Base-by-base conservation (phyloP, 176 grass and related monocot genomes). In the Saccharum officinarum region DNA sequence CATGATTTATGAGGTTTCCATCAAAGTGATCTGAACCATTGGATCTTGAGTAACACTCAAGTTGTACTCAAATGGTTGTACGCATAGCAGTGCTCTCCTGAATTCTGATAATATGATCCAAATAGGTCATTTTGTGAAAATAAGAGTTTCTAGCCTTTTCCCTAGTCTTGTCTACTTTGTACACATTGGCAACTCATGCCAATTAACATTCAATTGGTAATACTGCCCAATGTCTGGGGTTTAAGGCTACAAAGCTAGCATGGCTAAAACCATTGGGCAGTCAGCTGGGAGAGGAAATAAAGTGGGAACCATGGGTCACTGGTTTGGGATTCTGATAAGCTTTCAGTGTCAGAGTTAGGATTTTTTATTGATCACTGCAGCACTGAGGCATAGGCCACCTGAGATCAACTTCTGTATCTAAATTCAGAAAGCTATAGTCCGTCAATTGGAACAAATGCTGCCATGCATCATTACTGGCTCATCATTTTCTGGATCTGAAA, bases 201-300 rank as follows among this genome's bases (percentile, higher is more conserved):
- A 76, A 80, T 63, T 63, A 66, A 67, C 37, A 15, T n/a, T 66
- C 10, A 60, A 49, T 49, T 59, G n/a, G 44, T 7, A 39, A 60
- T 39, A 46, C 8, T 75, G 26, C 70, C 8, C 16, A 31, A 39
- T 49, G 49, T 68, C 37, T 42, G 23, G 10, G 54, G 55, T 73
- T 68, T 82, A 38, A 33, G 45, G 36, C 23, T 86, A 71, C 57
- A 90, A 59, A 72, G 34, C 36, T 73, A 71, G 45, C 80, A 38
- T 47, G 23, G 38, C 69, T 71, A 23, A n/a, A 23, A 46, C 42
- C 2, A 50, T 31, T 10, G 7, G 71, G 70, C 7, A 74, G 23
- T 49, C 6, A 39, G 31, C 22, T 40, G 28, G 38, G 28, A 47
- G 46, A 83, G n/a, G 12, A 17, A 74, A 25, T 12, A 62, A 12